Base-by-base conservation (phyloP, 1,284 basidiomycete species). In the Vanrija pseudolonga region DNA sequence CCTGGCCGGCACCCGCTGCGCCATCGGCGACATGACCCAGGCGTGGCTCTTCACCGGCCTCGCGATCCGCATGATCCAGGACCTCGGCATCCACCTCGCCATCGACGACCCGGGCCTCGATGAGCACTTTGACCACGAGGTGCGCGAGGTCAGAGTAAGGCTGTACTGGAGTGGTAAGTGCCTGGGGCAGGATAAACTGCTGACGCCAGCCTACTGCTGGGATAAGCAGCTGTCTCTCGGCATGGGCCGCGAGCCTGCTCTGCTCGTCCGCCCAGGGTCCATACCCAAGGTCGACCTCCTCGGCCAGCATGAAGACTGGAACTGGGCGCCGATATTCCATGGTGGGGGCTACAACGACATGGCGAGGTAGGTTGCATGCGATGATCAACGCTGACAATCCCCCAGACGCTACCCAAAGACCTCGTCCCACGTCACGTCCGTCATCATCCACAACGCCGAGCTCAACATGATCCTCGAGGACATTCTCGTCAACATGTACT, bases 401-500 rank as follows among this genome's bases (percentile, higher is more conserved):
- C 5, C 11, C 24, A 48, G 47, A 14, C 41, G 36, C 4, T 51
- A 51, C 17, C 50, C 50, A 3, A 43, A n/a, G 4, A 45, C 37
- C 3, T 15, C 5, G 23, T 38, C 50, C 11, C 42, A 43, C n/a
- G 45, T 40, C 11, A 36, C 50, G 2, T 22, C 44, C 20, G 44
- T 54, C 19, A 50, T 60, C 22, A 44, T 47, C 4, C 55, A 61
- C 44, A 54, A 54, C 6, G 40, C 54, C 19, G 43, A 51, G 40
- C 60, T 64, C 3, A 56, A 64, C 45, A 50, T 58, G 43, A 64
- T 64, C 45, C 60, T 64, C 42, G 62, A 64, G 41, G 55, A 48
- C 6, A 64, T 64, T 42, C 56, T 64, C 7, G 54, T 58, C 44
- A 62, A 62, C 58, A 64, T 64, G 62, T 64, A 64, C 50, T 55